Conservation (phyloP, 768 basidiomycete species). For the Cystobasidium tubakii region DNA sequence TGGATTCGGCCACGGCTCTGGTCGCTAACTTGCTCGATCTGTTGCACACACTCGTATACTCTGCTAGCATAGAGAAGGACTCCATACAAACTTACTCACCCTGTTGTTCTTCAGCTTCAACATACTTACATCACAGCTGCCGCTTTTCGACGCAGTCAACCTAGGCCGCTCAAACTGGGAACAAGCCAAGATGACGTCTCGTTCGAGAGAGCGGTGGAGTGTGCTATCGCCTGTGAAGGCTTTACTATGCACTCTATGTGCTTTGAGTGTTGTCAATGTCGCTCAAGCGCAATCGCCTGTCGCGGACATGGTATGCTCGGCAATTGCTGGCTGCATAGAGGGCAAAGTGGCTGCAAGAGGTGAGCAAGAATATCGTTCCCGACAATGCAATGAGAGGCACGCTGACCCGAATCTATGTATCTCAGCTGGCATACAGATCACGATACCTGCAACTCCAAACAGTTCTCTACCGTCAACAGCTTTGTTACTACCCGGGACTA, state of each 20-base stretch:
- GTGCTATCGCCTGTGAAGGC: not conserved
- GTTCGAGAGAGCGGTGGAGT: not conserved
- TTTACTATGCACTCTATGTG: not conserved
- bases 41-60: not conserved
- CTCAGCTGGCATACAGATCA: conserved; percentile 13
- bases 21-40: not conserved
- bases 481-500: conserved; percentile 17
- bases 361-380: not conserved
- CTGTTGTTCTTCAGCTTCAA: too few species aligned
- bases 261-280: not conserved
- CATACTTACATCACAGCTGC: not conserved
- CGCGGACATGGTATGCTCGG: conserved; percentile 28
- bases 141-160: not conserved
- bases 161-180: not conserved
- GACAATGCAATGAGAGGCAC: too few species aligned
- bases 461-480: conserved; percentile 5
- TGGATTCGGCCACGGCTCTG: not conserved
- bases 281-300: not conserved
- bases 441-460: conserved; percentile 15
- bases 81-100: too few species aligned
- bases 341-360: conserved; percentile 22
- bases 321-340: conserved; percentile 16
- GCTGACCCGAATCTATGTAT: too few species aligned
- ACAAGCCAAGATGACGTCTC: not conserved
- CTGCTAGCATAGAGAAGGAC: too few species aligned